Percentiles rank a stretch among this genome's conserved stretches.
Conservation (phyloP, 2,329 filamentous ascomycete genomes). For the Scedosporium dehoogii region DNA sequence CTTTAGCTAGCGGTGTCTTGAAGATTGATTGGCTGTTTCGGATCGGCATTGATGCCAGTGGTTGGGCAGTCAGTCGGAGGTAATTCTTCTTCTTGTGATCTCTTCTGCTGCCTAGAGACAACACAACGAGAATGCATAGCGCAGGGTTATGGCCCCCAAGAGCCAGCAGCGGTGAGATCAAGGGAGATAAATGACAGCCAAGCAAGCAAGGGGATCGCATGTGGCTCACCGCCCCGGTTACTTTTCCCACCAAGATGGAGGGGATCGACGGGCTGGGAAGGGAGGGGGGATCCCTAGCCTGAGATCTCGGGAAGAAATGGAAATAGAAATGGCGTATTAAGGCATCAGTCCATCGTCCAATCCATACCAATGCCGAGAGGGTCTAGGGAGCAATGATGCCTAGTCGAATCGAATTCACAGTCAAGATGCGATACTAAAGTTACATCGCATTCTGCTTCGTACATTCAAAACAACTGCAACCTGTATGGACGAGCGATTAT, state of each 20-base stretch:
- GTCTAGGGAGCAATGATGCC: background rate
- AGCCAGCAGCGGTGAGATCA: background rate
- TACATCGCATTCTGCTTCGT: background rate
- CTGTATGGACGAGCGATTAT: background rate
- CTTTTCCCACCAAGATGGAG: background rate
- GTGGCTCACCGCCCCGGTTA: background rate
- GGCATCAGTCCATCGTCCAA: background rate
- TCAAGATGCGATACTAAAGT: background rate
- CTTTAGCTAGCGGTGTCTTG: slow-evolving; percentile 1
- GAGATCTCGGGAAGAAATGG: background rate
- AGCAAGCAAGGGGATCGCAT: background rate
- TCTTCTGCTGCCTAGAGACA: background rate
- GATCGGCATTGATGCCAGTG: background rate
- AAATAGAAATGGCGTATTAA: background rate
- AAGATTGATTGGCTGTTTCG: slow-evolving; percentile 3
- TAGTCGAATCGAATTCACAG: background rate
- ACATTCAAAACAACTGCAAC: background rate
- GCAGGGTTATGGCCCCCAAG: background rate
- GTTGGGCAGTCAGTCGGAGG: background rate
- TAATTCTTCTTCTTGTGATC: no score
- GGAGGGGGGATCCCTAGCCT: background rate
- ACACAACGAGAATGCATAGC: background rate
- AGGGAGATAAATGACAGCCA: background rate
- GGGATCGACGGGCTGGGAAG: background rate
- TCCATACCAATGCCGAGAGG: background rate